A percentile compares a stretch with the other conserved stretches of the same genome.
These are phyloP conservation scores for Sisymbrium altissimum DNA, from an alignment of 345 rosid genomes.

Conservation along the genomic window DNA sequence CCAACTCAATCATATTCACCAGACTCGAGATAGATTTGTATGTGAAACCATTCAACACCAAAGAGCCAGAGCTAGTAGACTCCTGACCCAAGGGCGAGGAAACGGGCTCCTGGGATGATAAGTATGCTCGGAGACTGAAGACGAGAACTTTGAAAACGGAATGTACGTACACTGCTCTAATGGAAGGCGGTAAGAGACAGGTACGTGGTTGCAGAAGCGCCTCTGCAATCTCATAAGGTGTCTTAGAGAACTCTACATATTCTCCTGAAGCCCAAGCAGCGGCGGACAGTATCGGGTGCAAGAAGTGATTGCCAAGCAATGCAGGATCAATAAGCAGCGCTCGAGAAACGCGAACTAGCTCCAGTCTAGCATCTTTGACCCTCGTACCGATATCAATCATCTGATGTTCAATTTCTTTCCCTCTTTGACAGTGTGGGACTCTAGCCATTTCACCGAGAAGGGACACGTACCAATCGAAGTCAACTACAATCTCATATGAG, in stretches of 20 bases:
- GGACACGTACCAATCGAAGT: slow-evolving; percentile 89
- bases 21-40: slow-evolving; percentile 49
- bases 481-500: slow-evolving; percentile 67
- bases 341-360: slow-evolving; percentile 70
- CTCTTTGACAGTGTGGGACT: slow-evolving; percentile 77
- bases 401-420: slow-evolving; percentile 85
- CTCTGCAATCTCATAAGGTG: slow-evolving; percentile 71
- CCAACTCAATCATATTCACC: slow-evolving; percentile 52
- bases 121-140: slow-evolving; percentile 46
- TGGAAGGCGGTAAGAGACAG: slow-evolving; percentile 59
- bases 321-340: slow-evolving; percentile 93
- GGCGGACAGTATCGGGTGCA: slow-evolving; percentile 77
- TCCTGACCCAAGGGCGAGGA: slow-evolving; percentile 31
- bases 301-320: slow-evolving; percentile 75
- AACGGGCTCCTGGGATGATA: slow-evolving; percentile 32
- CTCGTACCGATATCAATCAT: slow-evolving; percentile 78
- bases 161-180: slow-evolving; percentile 69
- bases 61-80: slow-evolving; percentile 28
- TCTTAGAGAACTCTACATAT: slow-evolving; percentile 64
- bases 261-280: slow-evolving; percentile 97
- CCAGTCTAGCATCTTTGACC: slow-evolving; percentile 85
- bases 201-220: slow-evolving; percentile 89
- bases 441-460: slow-evolving; percentile 91
- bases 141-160: slow-evolving; percentile 67
- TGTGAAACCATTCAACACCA: slow-evolving; percentile 32